Evolutionary conservation across 208 protist genomes (phyloP), one percentile per base, ranked within the genome.

Genomic region (Blechomonas ayalai): DNA sequence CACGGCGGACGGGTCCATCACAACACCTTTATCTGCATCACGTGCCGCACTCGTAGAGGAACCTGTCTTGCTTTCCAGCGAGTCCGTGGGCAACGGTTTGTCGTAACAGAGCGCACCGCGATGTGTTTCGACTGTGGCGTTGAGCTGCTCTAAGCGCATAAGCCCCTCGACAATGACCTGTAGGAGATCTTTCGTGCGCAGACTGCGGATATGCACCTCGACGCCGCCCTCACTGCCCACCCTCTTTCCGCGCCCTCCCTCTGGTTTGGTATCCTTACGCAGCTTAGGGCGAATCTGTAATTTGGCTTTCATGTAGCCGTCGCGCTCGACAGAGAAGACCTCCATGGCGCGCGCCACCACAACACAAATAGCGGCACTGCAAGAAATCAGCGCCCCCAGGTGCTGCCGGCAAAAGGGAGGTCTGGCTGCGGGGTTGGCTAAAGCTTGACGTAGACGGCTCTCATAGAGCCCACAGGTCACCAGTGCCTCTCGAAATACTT

Each of bases 161-260:
- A 92, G 48, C 2, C 83, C 79, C 42, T 92, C 79, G 31, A 87
- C 73, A 1, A 79, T 69, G 3, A 86, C 69, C 53, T 84, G 77
- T 42, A 88, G 59, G 5, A 86, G 56, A 31, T 82, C 69, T 49
- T 84, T 78, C 7, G 62, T 50, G 27, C 52, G 42, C 8, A 59
- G 50, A 24, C 64, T 42, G 38, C 56, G 29, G 23, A 57, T 59
- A 28, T 46, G 56, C 15, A 59, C 27, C 16, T 53, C 56, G 44
- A 34, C 10, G 13, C 29, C 26, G 4, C 23, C 7, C 10, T 52
- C 33, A 5, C 8, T 6, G 34, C 9, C 13, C 4, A 35, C 28
- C 8, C 51, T 61, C 23, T 45, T 24, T 6, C 33, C 32, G 13
- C 27, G 35, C 8, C 25, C 41, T 40, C 40, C 46, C n/a, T 46